Evolutionary conservation across 495 filamentous ascomycete species (phyloP), one percentile per base, ranked within the genome.

Genomic region (Annulohypoxylon maeteangense): DNA sequence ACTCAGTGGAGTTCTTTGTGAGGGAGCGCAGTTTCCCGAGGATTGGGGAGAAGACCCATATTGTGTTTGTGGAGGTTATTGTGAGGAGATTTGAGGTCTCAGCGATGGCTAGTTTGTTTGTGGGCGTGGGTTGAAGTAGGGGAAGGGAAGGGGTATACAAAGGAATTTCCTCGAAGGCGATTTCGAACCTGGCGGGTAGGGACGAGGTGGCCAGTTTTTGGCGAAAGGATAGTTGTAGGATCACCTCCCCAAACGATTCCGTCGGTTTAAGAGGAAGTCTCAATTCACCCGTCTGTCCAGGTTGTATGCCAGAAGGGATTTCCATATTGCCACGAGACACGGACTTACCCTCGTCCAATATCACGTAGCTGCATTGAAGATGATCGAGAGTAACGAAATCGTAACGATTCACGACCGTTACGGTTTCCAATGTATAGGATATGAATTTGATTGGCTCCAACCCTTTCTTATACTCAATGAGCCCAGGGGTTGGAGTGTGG

Each of bases 401-500:
- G 70, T 86, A 84, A 7, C 78, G 72, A 55, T 89, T 90, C 8
- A 82, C 65, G 7, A 90, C 62, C 0, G 42, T 74, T 18, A 36
- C 74, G 42, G 6, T 70, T 68, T 71, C 31, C 7, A 62, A 36
- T 0, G 69, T 48, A 0, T 77, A 60, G 0, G 79, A 67, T 7
- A 71, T 31, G 8, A 82, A 40, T 47, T 77, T 71, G n/a, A 90
- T 78, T 0, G 89, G 89, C 53, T 88, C 81, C 48, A 89, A 81
- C 8, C 83, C 86, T 73, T 90, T 91, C 64, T 88, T 87, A 20
- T 86, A 83, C 75, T 92, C 90, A 8, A 81, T 65, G 20, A 91
- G 55, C 0, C 87, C 90, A 0, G 87, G 89, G 0, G 80, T 85
- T 4, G 90, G 88, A 0, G 79, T 82, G 68, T 91, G 89, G 27